Percentiles rank a stretch among this genome's conserved stretches.
Conservation (phyloP, 225 moss, liverwort and hornwort genomes). For the Takakia lepidozioides region DNA sequence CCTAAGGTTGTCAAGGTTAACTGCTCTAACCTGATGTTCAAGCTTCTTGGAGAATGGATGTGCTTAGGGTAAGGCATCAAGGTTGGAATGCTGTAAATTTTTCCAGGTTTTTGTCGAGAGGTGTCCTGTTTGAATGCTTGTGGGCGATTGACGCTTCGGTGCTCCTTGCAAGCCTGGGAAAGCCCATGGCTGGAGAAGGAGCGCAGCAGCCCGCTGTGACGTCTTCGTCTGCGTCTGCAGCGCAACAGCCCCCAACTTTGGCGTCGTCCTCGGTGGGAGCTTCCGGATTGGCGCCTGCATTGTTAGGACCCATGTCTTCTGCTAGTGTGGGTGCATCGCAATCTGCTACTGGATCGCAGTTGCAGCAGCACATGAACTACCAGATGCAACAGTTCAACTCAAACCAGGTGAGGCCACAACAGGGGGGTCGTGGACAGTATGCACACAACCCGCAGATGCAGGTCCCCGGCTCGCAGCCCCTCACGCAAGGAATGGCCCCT, state of each 20-base stretch:
- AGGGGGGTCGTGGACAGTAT: slow-evolving; percentile 2
- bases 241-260: slow-evolving; percentile 5
- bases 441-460: slow-evolving; percentile 5
- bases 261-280: background rate
- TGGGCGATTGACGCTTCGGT: no score
- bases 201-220: slow-evolving; percentile 3
- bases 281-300: background rate
- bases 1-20: no score
- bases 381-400: slow-evolving; percentile 1
- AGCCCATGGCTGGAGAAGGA: slow-evolving; percentile 12
- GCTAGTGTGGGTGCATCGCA: slow-evolving; percentile 1
- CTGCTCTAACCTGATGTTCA: no score
- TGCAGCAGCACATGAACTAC: slow-evolving; percentile 2
- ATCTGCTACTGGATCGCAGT: slow-evolving; percentile 1
- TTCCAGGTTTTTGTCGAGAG: no score
- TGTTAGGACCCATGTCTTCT: slow-evolving; percentile 4
- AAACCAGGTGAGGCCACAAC: background rate
- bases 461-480: slow-evolving; percentile 3
- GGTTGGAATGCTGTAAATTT: no score
- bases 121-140: no score
- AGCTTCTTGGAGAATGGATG: no score
- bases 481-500: background rate
- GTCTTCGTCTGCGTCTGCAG: background rate
- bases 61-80: no score
- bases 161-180: background rate